Conservation (phyloP, 306 rosid genomes). For the Cyamopsis tetragonoloba region DNA sequence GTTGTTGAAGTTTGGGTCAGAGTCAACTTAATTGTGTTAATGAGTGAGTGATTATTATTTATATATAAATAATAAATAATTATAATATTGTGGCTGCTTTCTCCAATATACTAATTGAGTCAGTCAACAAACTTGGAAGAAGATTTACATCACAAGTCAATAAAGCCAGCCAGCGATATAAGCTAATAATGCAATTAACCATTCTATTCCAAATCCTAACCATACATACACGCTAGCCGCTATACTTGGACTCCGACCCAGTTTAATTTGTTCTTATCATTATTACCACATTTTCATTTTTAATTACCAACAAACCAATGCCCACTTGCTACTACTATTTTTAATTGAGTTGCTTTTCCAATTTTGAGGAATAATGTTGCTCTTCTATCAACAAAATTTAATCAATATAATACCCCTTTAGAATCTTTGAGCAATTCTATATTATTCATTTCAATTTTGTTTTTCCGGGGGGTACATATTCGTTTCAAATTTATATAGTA, state of each 20-base stretch:
- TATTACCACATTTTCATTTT: neutral
- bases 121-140: conserved; percentile 26
- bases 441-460: too few species aligned
- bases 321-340: neutral
- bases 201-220: too few species aligned
- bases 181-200: too few species aligned
- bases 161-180: neutral
- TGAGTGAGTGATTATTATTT: neutral
- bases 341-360: too few species aligned
- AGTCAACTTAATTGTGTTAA: conserved; percentile 13
- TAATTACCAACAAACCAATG: conserved; percentile 7
- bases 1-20: neutral
- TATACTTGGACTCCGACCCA: neutral
- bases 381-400: neutral
- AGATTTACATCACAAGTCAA: conserved; percentile 20
- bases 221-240: neutral
- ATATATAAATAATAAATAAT: too few species aligned
- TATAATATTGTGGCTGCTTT: conserved; percentile 2
- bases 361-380: neutral
- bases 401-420: neutral
- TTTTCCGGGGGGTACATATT: too few species aligned
- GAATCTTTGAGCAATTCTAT: neutral
- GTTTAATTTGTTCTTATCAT: neutral
- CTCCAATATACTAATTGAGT: too few species aligned
- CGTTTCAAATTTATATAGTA: too few species aligned